phyloP scores from a whole-genome alignment of 139 green algal genomes.

The Gonium pectorale region DNA sequence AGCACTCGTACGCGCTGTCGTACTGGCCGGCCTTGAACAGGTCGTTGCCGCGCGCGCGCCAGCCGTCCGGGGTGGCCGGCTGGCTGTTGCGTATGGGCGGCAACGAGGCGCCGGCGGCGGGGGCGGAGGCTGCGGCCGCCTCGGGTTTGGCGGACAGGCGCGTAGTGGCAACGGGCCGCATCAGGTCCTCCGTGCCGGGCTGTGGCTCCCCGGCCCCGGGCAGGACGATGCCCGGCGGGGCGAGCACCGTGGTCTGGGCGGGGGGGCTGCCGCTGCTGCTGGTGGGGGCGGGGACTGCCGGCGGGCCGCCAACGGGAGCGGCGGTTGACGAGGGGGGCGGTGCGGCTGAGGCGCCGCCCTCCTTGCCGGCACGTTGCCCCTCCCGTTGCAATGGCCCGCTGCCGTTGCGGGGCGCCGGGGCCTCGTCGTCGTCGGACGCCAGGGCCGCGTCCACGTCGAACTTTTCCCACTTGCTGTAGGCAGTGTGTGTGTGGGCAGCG shows the following conservation, averaged over 20 bases:
- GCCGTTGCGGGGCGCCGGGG: too few relatives aligned
- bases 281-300: neutral
- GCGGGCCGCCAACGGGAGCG: neutral
- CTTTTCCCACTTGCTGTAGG: conserved; percentile 78
- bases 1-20: conserved; percentile 67
- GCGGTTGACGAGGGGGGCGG: neutral
- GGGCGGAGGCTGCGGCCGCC: neutral
- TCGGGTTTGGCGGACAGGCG: neutral
- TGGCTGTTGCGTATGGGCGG: conserved; percentile 50
- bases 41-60: conserved; percentile 74
- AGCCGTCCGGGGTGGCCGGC: conserved; percentile 60
- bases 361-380: neutral
- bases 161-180: conserved; percentile 10
- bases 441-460: conserved; percentile 77
- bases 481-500: conserved; percentile 77
- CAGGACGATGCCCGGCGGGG: neutral
- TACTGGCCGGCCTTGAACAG: conserved; percentile 76
- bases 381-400: neutral
- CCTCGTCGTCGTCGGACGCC: conserved; percentile 50
- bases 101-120: neutral
- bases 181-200: conserved; percentile 13
- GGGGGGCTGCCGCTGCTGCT: neutral
- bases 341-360: neutral
- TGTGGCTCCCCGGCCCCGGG: neutral
- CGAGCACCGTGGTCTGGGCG: neutral